Conservation (phyloP, 2,329 filamentous ascomycete genomes). For the Acrodontium crateriforme region DNA sequence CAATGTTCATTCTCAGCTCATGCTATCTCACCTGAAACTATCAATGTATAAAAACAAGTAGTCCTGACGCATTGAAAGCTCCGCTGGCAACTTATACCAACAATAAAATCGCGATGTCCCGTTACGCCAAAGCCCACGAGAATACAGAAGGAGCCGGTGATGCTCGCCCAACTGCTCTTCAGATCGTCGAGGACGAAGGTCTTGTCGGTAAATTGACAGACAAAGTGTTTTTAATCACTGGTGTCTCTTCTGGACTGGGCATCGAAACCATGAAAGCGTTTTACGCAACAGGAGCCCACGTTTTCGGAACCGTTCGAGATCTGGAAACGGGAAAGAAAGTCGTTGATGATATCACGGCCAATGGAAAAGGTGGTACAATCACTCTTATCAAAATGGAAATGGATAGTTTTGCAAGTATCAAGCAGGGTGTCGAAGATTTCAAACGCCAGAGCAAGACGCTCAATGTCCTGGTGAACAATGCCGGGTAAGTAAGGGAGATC, state of each 20-base stretch:
- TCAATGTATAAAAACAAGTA: no score
- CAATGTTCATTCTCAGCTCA: no score
- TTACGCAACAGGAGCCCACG: constrained; percentile 28
- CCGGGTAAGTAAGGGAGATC: constrained; percentile 4
- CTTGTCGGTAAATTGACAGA: constrained; percentile 20
- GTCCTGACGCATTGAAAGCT: no score
- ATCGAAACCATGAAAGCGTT: constrained; percentile 31
- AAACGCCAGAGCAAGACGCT: constrained; percentile 7
- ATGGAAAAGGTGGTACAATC: constrained; percentile 20
- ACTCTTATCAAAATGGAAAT: constrained; percentile 21
- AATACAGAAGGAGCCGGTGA: constrained; percentile 6
- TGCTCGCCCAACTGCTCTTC: constrained; percentile 9
- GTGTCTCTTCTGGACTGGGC: constrained; percentile 29
- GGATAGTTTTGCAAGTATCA: constrained; percentile 18
- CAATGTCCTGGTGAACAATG: constrained; percentile 12
- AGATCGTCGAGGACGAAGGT: constrained; percentile 11
- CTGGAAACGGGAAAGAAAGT: constrained; percentile 23
- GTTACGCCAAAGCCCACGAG: constrained; percentile 5
- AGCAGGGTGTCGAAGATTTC: constrained; percentile 16
- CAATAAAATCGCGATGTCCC: not conserved
- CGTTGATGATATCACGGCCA: constrained; percentile 17
- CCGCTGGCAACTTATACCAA: no score
- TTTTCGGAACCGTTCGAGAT: constrained; percentile 31
- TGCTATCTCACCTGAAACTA: no score
- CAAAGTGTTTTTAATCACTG: constrained; percentile 30